Evolutionary conservation across 208 protist species (phyloP).

Genomic region (Acanthamoeba divionensis): DNA sequence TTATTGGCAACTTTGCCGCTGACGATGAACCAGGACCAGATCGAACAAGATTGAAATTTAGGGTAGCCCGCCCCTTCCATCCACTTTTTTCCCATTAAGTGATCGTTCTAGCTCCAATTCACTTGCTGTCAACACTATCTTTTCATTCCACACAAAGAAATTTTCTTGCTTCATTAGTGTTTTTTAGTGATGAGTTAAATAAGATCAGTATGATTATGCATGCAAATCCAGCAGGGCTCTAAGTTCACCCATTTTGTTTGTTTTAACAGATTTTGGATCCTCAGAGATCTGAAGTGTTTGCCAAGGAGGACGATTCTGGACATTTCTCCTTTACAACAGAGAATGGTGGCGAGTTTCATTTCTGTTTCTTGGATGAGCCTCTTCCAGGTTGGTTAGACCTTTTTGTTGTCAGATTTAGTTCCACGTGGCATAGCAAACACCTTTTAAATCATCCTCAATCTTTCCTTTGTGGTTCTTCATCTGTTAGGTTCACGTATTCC

Average conservation of each 20-base stretch:
- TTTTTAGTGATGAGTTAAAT: too few species aligned
- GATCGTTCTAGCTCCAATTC: neutral
- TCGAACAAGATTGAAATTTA: too few species aligned
- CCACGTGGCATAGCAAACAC: too few species aligned
- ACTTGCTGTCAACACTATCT: too few species aligned
- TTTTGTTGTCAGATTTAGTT: too few species aligned
- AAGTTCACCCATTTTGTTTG: too few species aligned
- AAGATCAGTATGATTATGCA: too few species aligned
- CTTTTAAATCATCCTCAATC: too few species aligned
- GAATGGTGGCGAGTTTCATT: conserved; percentile 24
- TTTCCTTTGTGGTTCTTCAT: neutral
- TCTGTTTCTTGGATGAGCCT: neutral
- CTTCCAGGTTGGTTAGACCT: neutral
- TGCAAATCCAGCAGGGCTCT: too few species aligned
- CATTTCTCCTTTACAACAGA: conserved; percentile 39
- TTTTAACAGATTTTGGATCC: conserved; percentile 20
- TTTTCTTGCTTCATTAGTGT: too few species aligned
- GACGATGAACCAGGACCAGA: too few species aligned
- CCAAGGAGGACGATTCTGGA: neutral
- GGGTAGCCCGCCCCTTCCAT: neutral
- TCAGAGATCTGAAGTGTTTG: neutral
- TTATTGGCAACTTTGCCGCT: neutral
- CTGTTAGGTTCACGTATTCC: neutral
- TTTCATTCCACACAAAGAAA: too few species aligned
- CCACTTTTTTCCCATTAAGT: neutral